Percentiles rank a stretch among this genome's conserved stretches.
Evolutionary conservation across 2,329 filamentous ascomycete genomes (phyloP).

Genomic region (Eurotiales sp.): DNA sequence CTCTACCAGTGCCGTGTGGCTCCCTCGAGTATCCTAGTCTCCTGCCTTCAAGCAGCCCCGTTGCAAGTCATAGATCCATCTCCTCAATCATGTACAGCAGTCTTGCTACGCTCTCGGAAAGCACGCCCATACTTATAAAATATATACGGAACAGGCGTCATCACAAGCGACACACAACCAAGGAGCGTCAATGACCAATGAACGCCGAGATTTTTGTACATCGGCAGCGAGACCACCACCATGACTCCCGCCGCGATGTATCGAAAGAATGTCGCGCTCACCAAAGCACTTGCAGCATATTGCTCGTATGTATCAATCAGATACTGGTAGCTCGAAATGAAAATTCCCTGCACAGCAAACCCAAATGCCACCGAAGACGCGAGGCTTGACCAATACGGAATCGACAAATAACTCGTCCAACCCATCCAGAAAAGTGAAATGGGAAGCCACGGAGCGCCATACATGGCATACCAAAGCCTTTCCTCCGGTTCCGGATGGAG

Average conservation of each 20-base stretch:
- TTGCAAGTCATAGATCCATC: background rate
- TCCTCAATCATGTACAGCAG: background rate
- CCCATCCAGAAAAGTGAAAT: conserved; percentile 48
- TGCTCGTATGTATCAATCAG: conserved; percentile 28
- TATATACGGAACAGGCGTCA: conserved; percentile 43
- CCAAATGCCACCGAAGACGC: conserved; percentile 48
- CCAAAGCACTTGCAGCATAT: conserved; percentile 26
- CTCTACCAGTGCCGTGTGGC: no score
- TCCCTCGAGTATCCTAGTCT: no score
- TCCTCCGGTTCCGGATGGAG: conserved; percentile 49
- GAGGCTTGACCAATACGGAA: conserved; percentile 38
- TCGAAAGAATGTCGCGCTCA: conserved; percentile 32
- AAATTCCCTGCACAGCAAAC: conserved; percentile 56
- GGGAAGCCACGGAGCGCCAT: conserved; percentile 55
- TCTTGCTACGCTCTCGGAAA: conserved; percentile 7
- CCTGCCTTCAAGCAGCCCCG: no score
- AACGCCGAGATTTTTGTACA: conserved; percentile 63
- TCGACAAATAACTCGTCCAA: conserved; percentile 40
- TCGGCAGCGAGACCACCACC: conserved; percentile 30
- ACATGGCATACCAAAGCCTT: conserved; percentile 39
- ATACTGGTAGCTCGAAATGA: conserved; percentile 35
- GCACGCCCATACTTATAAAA: conserved; percentile 46
- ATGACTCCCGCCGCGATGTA: conserved; percentile 31
- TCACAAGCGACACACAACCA: conserved; percentile 46
- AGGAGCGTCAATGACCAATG: conserved; percentile 60